Base-by-base conservation (phyloP, 495 filamentous ascomycete species). In the Sphaerosporella brunnea region DNA sequence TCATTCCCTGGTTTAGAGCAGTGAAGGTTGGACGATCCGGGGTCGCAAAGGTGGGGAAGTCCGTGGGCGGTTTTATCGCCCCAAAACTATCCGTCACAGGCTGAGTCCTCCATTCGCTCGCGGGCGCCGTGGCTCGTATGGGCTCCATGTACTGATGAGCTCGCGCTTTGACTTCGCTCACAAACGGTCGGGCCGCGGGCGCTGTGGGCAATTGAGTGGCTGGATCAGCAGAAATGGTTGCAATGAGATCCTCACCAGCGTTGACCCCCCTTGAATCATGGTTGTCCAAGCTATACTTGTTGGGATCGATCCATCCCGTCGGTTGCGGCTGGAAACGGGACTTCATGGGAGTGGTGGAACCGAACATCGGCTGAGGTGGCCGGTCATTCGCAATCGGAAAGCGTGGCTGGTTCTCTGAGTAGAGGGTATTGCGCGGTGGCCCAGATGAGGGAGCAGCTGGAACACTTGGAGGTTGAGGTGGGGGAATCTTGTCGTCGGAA, bases 301-400 rank as follows among this genome's bases (percentile, higher is more conserved):
- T n/a, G n/a, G n/a, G n/a, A n/a, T n/a, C n/a, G n/a, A n/a, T n/a
- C n/a, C n/a, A n/a, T n/a, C n/a, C n/a, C n/a, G n/a, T n/a, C n/a
- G n/a, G n/a, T n/a, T n/a, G n/a, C n/a, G n/a, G n/a, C n/a, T n/a
- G n/a, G n/a, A n/a, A n/a, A n/a, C n/a, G 23, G 2, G 55, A 48
- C 39, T 45, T 55, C 52, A 54, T 56, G n/a, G 57, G 57, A 2
- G 57, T 60, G n/a, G 52, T 55, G 10, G 49, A 56, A 19, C 56
- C 56, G 16, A 60, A 60, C 16, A 47, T 45, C 8, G 52, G 56
- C 41, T 43, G 47, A 35, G 32, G 55, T 34, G 20, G 10, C 21
- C 20, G 30, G 9, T 21, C 20, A 19, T 26, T 46, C 5, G 15
- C 24, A n/a, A 24, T 28, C 21, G 30, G 16, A 34, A 53, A 55